A percentile compares a stretch with the other conserved stretches of the same genome.
These are phyloP conservation scores for Blastocystis sp. DNA, from an alignment of 352 stramenopile species.

Conservation along the genomic window DNA sequence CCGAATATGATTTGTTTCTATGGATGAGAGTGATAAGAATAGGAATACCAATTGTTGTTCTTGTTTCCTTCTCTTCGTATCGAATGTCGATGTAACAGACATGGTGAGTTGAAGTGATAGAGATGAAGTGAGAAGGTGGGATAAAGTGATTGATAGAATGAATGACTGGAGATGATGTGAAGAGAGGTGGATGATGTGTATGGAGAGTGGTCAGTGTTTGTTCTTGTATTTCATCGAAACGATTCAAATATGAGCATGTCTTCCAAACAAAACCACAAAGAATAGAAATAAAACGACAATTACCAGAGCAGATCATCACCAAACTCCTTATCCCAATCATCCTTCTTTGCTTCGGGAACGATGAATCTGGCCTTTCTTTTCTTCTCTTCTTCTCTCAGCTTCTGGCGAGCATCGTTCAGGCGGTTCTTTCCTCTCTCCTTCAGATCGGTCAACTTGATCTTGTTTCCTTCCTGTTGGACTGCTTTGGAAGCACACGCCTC, in stretches of 20 bases:
- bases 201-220: no score
- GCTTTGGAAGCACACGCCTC: constrained; percentile 43
- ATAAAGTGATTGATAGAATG: no score
- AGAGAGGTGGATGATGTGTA: no score
- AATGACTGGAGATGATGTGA: no score
- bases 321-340: constrained; percentile 50
- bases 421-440: constrained; percentile 34
- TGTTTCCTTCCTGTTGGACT: constrained; percentile 48
- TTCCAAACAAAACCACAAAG: no score
- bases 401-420: constrained; percentile 41
- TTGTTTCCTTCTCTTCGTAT: no score
- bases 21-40: background rate
- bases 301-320: constrained; percentile 56
- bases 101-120: no score
- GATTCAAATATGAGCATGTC: no score
- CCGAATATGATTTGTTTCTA: constrained; percentile 22
- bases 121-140: no score
- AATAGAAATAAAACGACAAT: background rate
- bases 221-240: no score
- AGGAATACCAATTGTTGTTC: no score
- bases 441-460: constrained; percentile 52
- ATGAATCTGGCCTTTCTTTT: constrained; percentile 46
- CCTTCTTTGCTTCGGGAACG: constrained; percentile 46
- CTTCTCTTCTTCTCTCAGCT: constrained; percentile 46
- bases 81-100: no score